Evolutionary conservation across 805 yeast species (phyloP).

Genomic region (Grigorovia jiainica): DNA sequence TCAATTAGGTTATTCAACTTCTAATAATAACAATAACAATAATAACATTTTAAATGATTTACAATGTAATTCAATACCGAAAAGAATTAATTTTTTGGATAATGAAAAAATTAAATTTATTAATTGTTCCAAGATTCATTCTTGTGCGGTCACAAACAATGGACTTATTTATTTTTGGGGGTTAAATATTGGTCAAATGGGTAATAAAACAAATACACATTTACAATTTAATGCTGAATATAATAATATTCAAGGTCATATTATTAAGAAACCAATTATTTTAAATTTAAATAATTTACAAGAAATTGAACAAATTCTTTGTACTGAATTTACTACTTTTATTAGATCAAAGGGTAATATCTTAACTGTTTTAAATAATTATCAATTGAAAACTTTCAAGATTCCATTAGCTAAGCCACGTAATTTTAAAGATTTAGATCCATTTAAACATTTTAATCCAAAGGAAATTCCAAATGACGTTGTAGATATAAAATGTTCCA

Average conservation of each 20-base stretch:
- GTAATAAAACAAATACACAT: conserved; percentile 34
- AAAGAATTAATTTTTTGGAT: conserved; percentile 17
- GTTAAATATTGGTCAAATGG: conserved; percentile 73
- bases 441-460: conserved; percentile 29
- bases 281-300: conserved; percentile 15
- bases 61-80: conserved; percentile 18
- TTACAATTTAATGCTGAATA: conserved; percentile 36
- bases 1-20: conserved; percentile 53
- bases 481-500: conserved; percentile 25
- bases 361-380: conserved; percentile 51
- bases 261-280: conserved; percentile 13
- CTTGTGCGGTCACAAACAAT: conserved; percentile 44
- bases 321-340: conserved; percentile 63
- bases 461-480: conserved; percentile 22
- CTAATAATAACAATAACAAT: conserved; percentile 11
- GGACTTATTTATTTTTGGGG: conserved; percentile 64
- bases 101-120: conserved; percentile 32
- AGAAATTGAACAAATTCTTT: conserved; percentile 44
- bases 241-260: conserved; percentile 33
- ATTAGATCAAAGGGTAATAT: conserved; percentile 50
- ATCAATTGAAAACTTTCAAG: conserved; percentile 46
- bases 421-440: conserved; percentile 20
- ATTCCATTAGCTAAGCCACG: conserved; percentile 27
- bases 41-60: conserved; percentile 19
- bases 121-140: conserved; percentile 60